phyloP scores from a whole-genome alignment of 345 rosid species.

The Physaria fendleri region DNA sequence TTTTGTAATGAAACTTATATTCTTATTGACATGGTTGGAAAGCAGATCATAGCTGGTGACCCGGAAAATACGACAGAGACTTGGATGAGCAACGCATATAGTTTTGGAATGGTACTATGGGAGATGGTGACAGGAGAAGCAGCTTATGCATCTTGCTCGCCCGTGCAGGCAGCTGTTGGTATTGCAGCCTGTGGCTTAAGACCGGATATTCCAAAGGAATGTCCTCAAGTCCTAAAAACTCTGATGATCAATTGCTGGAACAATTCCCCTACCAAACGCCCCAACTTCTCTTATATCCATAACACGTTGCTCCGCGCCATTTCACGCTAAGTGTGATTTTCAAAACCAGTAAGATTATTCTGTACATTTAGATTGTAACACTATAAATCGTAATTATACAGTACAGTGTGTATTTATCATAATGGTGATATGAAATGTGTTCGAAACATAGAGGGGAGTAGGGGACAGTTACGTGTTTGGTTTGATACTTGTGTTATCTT shows the following conservation, averaged over 20 bases:
- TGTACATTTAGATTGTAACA: constrained; percentile 25
- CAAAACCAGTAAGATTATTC: not conserved
- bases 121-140: constrained; percentile 94
- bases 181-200: constrained; percentile 93
- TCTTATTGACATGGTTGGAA: constrained; percentile 18
- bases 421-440: constrained; percentile 4
- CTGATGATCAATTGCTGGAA: constrained; percentile 90
- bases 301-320: constrained; percentile 40
- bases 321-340: constrained; percentile 18
- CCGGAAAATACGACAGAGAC: constrained; percentile 88
- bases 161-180: constrained; percentile 95
- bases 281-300: constrained; percentile 62
- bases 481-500: not conserved
- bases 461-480: constrained; percentile 3
- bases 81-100: constrained; percentile 93
- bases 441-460: not conserved
- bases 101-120: constrained; percentile 96
- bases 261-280: constrained; percentile 71
- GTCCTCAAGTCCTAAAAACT: constrained; percentile 62
- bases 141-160: constrained; percentile 81
- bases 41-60: constrained; percentile 92
- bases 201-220: constrained; percentile 93
- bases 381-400: not conserved
- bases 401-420: not conserved
- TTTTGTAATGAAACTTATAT: not conserved